Conservation (phyloP, 2,329 filamentous ascomycete genomes). For the Fusarium nygamai region DNA sequence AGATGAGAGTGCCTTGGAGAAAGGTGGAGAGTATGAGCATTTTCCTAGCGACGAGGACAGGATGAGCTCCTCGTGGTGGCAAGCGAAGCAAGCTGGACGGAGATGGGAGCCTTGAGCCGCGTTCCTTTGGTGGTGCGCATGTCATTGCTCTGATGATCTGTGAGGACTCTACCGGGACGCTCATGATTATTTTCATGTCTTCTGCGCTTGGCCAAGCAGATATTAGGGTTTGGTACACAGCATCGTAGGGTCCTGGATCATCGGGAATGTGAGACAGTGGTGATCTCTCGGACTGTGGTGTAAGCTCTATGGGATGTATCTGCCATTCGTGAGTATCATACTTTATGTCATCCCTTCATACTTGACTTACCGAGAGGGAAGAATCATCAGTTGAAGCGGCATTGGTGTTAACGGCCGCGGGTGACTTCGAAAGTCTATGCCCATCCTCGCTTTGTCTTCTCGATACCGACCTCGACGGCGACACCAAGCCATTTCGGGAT, state of each 20-base stretch:
- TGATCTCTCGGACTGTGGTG: not conserved
- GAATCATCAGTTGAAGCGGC: no score
- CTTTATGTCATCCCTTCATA: accelerated
- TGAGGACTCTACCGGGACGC: slow-evolving; percentile 44
- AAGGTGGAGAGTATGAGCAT: slow-evolving; percentile 52
- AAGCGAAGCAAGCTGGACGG: slow-evolving; percentile 45
- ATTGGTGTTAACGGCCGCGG: not conserved
- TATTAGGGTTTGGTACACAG: slow-evolving; percentile 47
- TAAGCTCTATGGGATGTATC: not conserved
- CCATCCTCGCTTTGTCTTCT: not conserved
- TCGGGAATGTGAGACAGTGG: not conserved
- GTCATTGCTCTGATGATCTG: slow-evolving; percentile 50
- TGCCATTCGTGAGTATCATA: not conserved
- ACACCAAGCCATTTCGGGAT: not conserved
- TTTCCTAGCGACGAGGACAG: slow-evolving; percentile 54
- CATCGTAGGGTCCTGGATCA: slow-evolving; percentile 19
- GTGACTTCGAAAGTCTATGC: not conserved
- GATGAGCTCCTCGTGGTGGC: slow-evolving; percentile 45
- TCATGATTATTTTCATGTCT: slow-evolving; percentile 51
- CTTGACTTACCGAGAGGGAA: not conserved
- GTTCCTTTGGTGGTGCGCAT: slow-evolving; percentile 39
- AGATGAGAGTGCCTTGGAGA: slow-evolving; percentile 46
- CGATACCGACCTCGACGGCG: not conserved
- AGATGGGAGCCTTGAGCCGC: slow-evolving; percentile 20
- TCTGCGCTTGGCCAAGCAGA: slow-evolving; percentile 51